phyloP scores from a whole-genome alignment of 2,329 filamentous ascomycete species.

The Talaromyces amestolkiae region DNA sequence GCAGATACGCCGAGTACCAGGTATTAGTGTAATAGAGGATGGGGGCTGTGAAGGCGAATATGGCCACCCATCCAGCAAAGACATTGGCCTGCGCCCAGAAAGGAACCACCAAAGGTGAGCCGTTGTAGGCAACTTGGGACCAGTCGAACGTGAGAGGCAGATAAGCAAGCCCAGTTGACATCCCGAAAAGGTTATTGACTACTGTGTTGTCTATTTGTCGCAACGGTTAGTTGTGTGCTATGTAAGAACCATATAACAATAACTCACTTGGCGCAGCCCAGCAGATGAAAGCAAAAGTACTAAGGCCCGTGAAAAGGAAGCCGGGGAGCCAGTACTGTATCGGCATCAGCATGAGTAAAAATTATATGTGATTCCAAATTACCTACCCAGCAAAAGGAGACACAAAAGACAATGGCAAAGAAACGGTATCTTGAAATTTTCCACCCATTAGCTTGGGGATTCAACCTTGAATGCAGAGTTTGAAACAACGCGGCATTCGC shows the following conservation, averaged over 20 bases:
- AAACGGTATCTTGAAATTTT: slow-evolving; percentile 28
- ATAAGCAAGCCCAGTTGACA: slow-evolving; percentile 45
- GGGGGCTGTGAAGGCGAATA: slow-evolving; percentile 37
- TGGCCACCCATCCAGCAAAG: slow-evolving; percentile 37
- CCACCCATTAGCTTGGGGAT: slow-evolving; percentile 38
- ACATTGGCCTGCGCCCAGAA: slow-evolving; percentile 42
- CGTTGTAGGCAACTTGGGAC: slow-evolving; percentile 39
- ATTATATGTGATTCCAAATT: neutral
- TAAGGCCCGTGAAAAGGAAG: slow-evolving; percentile 31
- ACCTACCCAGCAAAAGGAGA: slow-evolving; percentile 24
- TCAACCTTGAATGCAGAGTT: slow-evolving; percentile 35
- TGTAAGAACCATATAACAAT: slow-evolving; percentile 22
- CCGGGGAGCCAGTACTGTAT: slow-evolving; percentile 29
- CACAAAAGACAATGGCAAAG: slow-evolving; percentile 24
- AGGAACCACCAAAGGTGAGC: slow-evolving; percentile 30
- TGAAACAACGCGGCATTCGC: slow-evolving; percentile 36
- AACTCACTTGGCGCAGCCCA: slow-evolving; percentile 44
- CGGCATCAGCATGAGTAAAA: neutral
- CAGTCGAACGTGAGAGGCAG: slow-evolving; percentile 53
- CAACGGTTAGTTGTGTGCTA: slow-evolving; percentile 34
- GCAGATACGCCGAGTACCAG: slow-evolving; percentile 31
- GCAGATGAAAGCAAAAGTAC: slow-evolving; percentile 37
- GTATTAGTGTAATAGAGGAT: slow-evolving; percentile 33
- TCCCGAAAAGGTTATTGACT: slow-evolving; percentile 44
- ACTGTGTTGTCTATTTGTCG: slow-evolving; percentile 33